phyloP scores from a whole-genome alignment of 768 basidiomycete genomes.

The Serendipita sp. region DNA sequence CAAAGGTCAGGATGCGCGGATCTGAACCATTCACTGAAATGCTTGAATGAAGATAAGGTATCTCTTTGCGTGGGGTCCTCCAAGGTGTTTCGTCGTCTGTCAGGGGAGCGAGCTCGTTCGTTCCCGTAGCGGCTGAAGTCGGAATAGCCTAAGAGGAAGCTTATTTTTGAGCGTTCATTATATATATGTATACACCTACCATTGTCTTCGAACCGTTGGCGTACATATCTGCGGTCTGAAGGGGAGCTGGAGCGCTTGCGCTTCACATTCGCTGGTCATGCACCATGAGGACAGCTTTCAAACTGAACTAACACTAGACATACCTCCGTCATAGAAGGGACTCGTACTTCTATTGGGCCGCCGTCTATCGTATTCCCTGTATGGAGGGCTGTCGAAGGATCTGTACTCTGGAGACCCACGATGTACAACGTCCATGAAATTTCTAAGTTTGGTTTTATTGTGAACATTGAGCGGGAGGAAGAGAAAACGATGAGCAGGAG shows the following conservation, averaged over 20 bases:
- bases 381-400: background rate
- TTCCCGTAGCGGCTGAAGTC: background rate
- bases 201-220: background rate
- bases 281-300: background rate
- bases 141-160: background rate
- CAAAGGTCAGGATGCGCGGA: background rate
- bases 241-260: background rate
- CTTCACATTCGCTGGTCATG: background rate
- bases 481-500: background rate
- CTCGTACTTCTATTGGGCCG: background rate
- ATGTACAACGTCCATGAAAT: background rate
- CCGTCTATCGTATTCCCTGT: background rate
- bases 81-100: background rate
- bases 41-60: background rate
- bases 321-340: background rate
- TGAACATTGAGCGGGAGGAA: background rate
- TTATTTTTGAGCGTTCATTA: background rate
- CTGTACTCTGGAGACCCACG: background rate
- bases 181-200: background rate
- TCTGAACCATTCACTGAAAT: background rate
- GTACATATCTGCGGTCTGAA: background rate
- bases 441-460: background rate
- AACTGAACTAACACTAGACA: background rate
- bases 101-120: background rate
- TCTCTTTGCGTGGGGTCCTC: background rate